Conservation (phyloP, 225 moss, liverwort and hornwort species). For the Bryum argenteum region DNA sequence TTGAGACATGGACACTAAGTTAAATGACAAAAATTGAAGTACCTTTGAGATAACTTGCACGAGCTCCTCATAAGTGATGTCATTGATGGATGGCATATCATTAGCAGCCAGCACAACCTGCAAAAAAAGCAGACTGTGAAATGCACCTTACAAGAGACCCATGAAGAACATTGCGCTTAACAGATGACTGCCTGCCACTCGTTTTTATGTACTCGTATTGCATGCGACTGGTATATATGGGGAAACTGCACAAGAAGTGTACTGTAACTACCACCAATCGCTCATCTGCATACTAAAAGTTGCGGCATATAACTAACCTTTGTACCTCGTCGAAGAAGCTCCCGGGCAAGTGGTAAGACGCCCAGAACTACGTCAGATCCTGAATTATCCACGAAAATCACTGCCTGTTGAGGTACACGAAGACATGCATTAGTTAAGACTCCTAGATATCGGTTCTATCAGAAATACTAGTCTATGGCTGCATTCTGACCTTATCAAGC, state of each 20-base stretch:
- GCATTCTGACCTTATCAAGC: background rate
- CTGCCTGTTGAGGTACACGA: slow-evolving; percentile 57
- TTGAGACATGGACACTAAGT: background rate
- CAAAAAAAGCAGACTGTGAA: slow-evolving; percentile 19
- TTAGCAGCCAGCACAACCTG: slow-evolving; percentile 90
- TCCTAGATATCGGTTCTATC: background rate
- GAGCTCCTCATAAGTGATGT: slow-evolving; percentile 87
- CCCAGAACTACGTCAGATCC: slow-evolving; percentile 91
- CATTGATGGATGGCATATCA: slow-evolving; percentile 92
- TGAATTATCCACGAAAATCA: slow-evolving; percentile 94
- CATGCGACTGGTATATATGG: background rate
- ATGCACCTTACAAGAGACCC: background rate
- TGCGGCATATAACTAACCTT: slow-evolving; percentile 56
- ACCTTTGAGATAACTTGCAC: slow-evolving; percentile 76
- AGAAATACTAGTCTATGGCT: slow-evolving; percentile 11
- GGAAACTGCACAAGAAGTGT: background rate
- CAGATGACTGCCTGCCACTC: background rate
- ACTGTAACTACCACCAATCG: slow-evolving; percentile 2
- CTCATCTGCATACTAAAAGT: background rate
- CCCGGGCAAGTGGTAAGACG: slow-evolving; percentile 86
- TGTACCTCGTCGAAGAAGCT: slow-evolving; percentile 90
- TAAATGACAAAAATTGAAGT: background rate
- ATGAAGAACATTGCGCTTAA: background rate
- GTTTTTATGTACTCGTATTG: background rate
- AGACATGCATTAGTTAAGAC: slow-evolving; percentile 24